phyloP scores from a whole-genome alignment of 1,284 basidiomycete genomes.

The Ustilago sp. region DNA sequence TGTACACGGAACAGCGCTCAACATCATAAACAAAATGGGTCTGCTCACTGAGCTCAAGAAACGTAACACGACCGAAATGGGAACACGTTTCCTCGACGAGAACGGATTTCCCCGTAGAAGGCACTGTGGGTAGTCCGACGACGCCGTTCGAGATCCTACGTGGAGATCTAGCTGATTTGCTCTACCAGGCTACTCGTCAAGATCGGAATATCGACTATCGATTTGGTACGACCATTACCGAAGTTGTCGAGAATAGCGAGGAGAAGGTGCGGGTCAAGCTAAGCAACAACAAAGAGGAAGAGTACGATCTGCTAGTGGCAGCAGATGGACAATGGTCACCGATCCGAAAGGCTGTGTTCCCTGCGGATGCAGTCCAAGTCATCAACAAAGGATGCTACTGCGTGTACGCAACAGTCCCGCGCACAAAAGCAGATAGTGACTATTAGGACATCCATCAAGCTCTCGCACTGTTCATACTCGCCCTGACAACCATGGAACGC shows the following conservation, averaged over 20 bases:
- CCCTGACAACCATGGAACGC: conserved; percentile 49
- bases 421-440: conserved; percentile 21
- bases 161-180: conserved; percentile 45
- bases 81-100: conserved; percentile 56
- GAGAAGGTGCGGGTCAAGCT: conserved; percentile 27
- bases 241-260: conserved; percentile 31
- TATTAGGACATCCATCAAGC: conserved; percentile 37
- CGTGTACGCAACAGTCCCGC: conserved; percentile 40
- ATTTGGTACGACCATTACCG: conserved; percentile 33
- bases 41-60: conserved; percentile 50
- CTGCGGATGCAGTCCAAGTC: conserved; percentile 7
- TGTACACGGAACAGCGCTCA: conserved; percentile 58
- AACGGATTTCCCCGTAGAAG: conserved; percentile 52
- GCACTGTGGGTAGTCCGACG: conserved; percentile 24
- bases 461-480: conserved; percentile 20
- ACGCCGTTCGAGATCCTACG: conserved; percentile 53
- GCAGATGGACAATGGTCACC: conserved; percentile 58
- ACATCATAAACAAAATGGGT: conserved; percentile 67
- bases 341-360: conserved; percentile 43
- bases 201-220: conserved; percentile 26
- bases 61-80: conserved; percentile 65
- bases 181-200: conserved; percentile 32
- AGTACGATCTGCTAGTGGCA: conserved; percentile 48
- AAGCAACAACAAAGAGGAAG: conserved; percentile 23
- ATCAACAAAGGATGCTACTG: conserved; percentile 23